Percentiles rank a stretch among this genome's conserved stretches.
Evolutionary conservation across 2,329 filamentous ascomycete genomes (phyloP).

Genomic region (Aspergillus brasiliensis): DNA sequence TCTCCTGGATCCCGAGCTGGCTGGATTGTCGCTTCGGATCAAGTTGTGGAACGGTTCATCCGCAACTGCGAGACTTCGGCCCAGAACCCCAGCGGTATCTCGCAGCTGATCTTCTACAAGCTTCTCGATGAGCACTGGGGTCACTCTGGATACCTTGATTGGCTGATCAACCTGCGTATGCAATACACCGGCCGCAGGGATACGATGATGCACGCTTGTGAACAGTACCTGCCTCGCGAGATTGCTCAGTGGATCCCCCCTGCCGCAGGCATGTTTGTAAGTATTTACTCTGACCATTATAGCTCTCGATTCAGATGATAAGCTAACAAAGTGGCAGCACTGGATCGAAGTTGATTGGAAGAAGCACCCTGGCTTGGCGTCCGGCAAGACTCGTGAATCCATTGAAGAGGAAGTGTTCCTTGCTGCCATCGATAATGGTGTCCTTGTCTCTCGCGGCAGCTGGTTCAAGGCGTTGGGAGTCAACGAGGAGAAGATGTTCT

Average conservation of each 20-base stretch:
- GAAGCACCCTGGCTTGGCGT: constrained; percentile 45
- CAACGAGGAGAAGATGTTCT: constrained; percentile 69
- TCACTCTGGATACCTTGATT: constrained; percentile 83
- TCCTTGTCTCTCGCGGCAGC: constrained; percentile 79
- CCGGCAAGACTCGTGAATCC: constrained; percentile 41
- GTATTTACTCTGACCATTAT: constrained; percentile 38
- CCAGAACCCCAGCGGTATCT: constrained; percentile 82
- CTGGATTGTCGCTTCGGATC: constrained; percentile 85
- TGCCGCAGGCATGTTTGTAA: constrained; percentile 90
- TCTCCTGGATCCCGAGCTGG: constrained; percentile 79
- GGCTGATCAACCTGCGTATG: constrained; percentile 78
- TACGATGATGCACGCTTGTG: constrained; percentile 75
- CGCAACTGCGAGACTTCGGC: constrained; percentile 81
- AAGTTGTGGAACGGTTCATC: constrained; percentile 80
- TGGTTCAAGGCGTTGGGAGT: constrained; percentile 84
- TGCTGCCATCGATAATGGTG: constrained; percentile 71
- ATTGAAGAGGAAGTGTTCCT: constrained; percentile 89
- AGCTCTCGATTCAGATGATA: not conserved
- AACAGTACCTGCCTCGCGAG: constrained; percentile 71
- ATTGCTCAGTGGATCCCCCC: constrained; percentile 80
- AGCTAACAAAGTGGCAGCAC: constrained; percentile 34
- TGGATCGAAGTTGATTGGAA: constrained; percentile 52
- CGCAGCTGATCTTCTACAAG: constrained; percentile 83
- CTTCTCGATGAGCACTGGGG: constrained; percentile 94
- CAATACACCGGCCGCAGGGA: constrained; percentile 82